Percentiles rank a stretch among this genome's conserved stretches.
phyloP scores from a whole-genome alignment of 2,329 filamentous ascomycete genomes.

The Alternaria hordeiaustralica region DNA sequence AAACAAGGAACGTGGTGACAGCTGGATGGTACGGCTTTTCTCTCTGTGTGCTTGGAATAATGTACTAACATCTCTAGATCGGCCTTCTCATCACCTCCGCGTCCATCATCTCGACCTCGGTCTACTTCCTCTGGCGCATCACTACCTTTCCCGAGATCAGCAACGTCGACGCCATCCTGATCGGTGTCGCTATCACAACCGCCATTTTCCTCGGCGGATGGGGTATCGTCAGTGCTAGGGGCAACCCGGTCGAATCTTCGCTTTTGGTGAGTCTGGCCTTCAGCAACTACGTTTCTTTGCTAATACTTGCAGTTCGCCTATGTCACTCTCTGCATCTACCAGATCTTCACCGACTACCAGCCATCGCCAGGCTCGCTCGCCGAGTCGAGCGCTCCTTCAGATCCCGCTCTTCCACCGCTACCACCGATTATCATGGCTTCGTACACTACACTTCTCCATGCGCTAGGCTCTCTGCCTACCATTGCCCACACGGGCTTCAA shows the following conservation, averaged over 20 bases:
- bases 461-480: slow-evolving; percentile 80
- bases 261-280: slow-evolving; percentile 62
- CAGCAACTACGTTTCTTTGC: not conserved
- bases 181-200: slow-evolving; percentile 90
- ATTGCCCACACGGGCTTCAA: slow-evolving; percentile 84
- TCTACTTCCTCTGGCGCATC: slow-evolving; percentile 96
- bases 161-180: slow-evolving; percentile 89
- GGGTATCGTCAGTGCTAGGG: slow-evolving; percentile 91
- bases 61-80: slow-evolving; percentile 68
- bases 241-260: slow-evolving; percentile 94
- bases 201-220: slow-evolving; percentile 91
- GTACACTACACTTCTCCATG: slow-evolving; percentile 87
- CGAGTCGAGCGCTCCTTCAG: slow-evolving; percentile 60
- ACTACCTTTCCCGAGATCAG: slow-evolving; percentile 91
- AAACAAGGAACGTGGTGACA: slow-evolving; percentile 90
- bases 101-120: slow-evolving; percentile 88
- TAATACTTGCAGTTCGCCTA: slow-evolving; percentile 74
- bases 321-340: slow-evolving; percentile 97
- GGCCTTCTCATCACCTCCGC: slow-evolving; percentile 85
- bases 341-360: slow-evolving; percentile 98
- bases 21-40: slow-evolving; percentile 79
- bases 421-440: slow-evolving; percentile 98
- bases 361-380: slow-evolving; percentile 69
- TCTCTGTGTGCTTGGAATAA: not conserved
- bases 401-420: slow-evolving; percentile 93